phyloP scores from a whole-genome alignment of 2,329 filamentous ascomycete species.

The Exophiala aquamarina region DNA sequence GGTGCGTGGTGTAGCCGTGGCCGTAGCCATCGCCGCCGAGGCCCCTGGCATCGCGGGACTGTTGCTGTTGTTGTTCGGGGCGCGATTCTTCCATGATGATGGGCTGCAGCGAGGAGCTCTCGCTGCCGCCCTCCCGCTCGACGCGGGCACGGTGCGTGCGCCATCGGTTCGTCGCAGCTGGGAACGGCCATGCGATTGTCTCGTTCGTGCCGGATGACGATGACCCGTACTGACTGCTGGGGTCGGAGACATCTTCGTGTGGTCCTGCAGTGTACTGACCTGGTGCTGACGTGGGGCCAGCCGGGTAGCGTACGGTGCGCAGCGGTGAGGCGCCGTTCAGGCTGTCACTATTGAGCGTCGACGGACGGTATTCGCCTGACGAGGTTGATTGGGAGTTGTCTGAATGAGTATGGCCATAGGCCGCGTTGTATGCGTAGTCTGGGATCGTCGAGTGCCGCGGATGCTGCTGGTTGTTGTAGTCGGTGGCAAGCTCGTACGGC shows the following conservation, averaged over 20 bases:
- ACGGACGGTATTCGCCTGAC: slow-evolving; percentile 8
- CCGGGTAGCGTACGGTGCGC: slow-evolving; percentile 10
- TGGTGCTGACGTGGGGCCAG: too few relatives aligned
- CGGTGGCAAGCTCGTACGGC: slow-evolving; percentile 24
- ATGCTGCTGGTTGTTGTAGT: slow-evolving; percentile 22
- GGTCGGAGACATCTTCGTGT: slow-evolving; percentile 10
- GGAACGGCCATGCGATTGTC: slow-evolving; percentile 20
- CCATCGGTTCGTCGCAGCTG: slow-evolving; percentile 14
- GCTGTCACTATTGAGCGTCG: slow-evolving; percentile 7
- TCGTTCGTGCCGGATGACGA: slow-evolving; percentile 14
- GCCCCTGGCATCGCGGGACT: background rate
- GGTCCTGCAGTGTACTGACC: too few relatives aligned
- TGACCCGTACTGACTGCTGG: slow-evolving; percentile 3
- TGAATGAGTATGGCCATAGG: slow-evolving; percentile 21
- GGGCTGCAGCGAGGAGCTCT: slow-evolving; percentile 17
- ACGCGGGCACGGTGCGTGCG: slow-evolving; percentile 5
- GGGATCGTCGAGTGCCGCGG: slow-evolving; percentile 17
- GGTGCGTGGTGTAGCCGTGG: slow-evolving; percentile 6
- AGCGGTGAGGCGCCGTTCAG: slow-evolving; percentile 8
- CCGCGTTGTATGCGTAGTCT: slow-evolving; percentile 23
- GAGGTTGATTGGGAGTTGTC: slow-evolving; percentile 14
- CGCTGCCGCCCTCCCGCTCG: slow-evolving; percentile 8
- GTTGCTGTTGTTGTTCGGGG: background rate
- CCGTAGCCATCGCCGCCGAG: slow-evolving; percentile 1
- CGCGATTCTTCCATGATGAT: slow-evolving; percentile 16